phyloP scores from a whole-genome alignment of 768 basidiomycete species.

The Agaricus subrufescens region DNA sequence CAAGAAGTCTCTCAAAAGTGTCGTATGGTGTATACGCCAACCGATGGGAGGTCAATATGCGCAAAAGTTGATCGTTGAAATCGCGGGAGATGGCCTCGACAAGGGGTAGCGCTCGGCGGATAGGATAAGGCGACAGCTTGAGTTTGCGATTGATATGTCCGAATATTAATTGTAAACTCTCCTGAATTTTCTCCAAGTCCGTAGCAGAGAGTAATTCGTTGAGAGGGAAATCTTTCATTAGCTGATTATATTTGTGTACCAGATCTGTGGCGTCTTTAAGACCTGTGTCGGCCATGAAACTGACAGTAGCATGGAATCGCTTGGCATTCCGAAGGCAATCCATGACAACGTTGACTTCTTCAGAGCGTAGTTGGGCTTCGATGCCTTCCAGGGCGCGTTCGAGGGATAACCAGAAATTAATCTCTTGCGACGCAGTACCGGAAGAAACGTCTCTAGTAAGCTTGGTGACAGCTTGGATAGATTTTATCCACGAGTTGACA shows the following conservation, averaged over 20 bases:
- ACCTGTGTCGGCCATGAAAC: conserved; percentile 97
- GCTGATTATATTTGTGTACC: conserved; percentile 95
- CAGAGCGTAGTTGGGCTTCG: conserved; percentile 85
- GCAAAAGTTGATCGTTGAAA: conserved; percentile 92
- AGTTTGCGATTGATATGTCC: conserved; percentile 94
- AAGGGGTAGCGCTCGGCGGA: conserved; percentile 90
- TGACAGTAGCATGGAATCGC: conserved; percentile 94
- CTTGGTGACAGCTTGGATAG: conserved; percentile 95
- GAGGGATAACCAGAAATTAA: conserved; percentile 97
- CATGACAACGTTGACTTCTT: conserved; percentile 90
- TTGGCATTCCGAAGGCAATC: conserved; percentile 94
- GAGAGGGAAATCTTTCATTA: conserved; percentile 99
- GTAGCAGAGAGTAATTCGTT: conserved; percentile 96
- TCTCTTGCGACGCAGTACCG: conserved; percentile 96
- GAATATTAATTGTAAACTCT: conserved; percentile 83
- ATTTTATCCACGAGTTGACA: conserved; percentile 98
- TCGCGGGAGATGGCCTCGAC: conserved; percentile 98
- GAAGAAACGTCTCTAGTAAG: conserved; percentile 90
- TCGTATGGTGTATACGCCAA: conserved; percentile 93
- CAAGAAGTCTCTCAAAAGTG: conserved; percentile 84
- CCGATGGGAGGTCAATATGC: conserved; percentile 86
- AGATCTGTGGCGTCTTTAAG: conserved; percentile 90
- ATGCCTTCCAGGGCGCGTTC: conserved; percentile 93
- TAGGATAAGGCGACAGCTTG: conserved; percentile 93
- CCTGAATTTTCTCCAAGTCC: conserved; percentile 92